Base-by-base conservation (phyloP, 2,329 filamentous ascomycete species). In the Ascomycota sp. region DNA sequence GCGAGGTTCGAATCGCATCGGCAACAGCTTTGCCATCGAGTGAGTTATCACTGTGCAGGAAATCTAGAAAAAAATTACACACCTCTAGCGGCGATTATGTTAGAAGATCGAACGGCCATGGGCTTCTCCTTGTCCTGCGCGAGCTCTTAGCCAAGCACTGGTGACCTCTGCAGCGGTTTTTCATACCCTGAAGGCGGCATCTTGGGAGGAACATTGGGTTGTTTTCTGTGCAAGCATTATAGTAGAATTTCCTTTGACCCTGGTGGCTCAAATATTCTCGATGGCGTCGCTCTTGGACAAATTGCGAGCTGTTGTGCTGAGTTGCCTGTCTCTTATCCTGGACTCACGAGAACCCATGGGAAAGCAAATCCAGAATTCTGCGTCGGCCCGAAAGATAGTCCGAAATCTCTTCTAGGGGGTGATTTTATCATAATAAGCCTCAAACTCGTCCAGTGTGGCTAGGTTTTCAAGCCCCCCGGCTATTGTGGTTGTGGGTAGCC, bases 11-110 rank as follows among this genome's bases (percentile, higher is more conserved):
- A 52, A 98, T 91, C 43, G 89, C 89, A 69, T 98, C 89, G 53
- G 89, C 78, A 49, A 98, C 86, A 51, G 89, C 89, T 89, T 36
- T 12, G 6, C 35, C 30, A 27, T 33, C 4, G 9, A 20, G 28
- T 36, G 27, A 38, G 33, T 8, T 8, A 8, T 25, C 24, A 13
- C 11, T 24, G 29, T 27, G 30, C 7, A 22, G 4, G 7, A 4
- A 20, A 22, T 17, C 9, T 5, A 12, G 23, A 24, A 24, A 24
- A 24, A 10, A 17, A 11, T 9, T 12, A 23, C 59, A 43, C 66
- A 86, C 82, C 82, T 81, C 86, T 73, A 45, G 89, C 89, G 44
- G 89, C 89, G 48, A 93, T 78, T 56, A 98, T 95, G 60, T 98
- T 98, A 48, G 81, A 80, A 40, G 80, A 85, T 44, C 89, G 78